Percentiles rank a stretch among this genome's conserved stretches.
Conservation (phyloP, 257 asterid genomes). For the Craterostigma plantagineum region DNA sequence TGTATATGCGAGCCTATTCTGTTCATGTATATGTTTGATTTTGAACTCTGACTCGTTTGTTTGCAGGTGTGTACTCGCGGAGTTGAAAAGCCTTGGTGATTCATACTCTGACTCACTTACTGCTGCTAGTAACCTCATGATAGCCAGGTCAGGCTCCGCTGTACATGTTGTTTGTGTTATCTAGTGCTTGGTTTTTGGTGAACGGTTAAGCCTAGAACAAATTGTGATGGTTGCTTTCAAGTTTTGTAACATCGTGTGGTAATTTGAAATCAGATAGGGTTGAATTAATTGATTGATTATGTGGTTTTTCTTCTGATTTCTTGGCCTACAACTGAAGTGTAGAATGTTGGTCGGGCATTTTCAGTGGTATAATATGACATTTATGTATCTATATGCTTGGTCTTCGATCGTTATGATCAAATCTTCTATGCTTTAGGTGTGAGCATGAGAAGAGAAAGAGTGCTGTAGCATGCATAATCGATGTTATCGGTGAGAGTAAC, state of each 20-base stretch:
- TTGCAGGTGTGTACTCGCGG: constrained; percentile 78
- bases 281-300: too few species aligned
- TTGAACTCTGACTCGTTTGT: too few species aligned
- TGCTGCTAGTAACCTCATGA: constrained; percentile 49
- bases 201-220: neutral
- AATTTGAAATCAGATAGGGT: too few species aligned
- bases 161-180: neutral
- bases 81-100: constrained; percentile 64
- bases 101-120: constrained; percentile 30
- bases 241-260: too few species aligned
- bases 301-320: too few species aligned
- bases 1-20: neutral
- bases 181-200: constrained; percentile 1
- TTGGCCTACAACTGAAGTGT: too few species aligned
- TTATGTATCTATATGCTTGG: neutral
- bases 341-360: too few species aligned
- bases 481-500: constrained; percentile 64
- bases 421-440: constrained; percentile 34
- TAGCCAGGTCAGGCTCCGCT: constrained; percentile 39
- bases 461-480: constrained; percentile 55
- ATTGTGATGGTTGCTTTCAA: neutral
- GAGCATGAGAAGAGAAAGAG: constrained; percentile 69
- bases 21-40: neutral
- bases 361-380: neutral
- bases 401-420: too few species aligned